A percentile compares a stretch with the other conserved stretches of the same genome.
Conservation (phyloP, 768 basidiomycete species). For the Collybiopsis confluens region DNA sequence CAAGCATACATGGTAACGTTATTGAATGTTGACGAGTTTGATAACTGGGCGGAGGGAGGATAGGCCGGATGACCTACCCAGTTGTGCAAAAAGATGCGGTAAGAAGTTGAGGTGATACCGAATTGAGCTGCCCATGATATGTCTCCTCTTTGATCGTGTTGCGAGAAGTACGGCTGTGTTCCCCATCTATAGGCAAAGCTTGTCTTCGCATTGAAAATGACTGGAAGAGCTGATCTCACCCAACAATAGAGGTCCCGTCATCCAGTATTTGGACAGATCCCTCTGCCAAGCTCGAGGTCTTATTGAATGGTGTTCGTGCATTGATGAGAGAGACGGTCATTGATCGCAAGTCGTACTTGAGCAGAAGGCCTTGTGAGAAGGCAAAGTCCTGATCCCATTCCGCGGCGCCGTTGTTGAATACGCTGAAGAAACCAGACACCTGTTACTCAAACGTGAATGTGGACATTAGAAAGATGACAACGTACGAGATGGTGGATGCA, state of each 20-base stretch:
- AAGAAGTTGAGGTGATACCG: not conserved
- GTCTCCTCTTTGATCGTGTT: not conserved
- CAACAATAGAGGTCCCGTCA: not conserved
- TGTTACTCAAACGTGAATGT: not conserved
- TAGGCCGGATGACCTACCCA: conserved; percentile 10
- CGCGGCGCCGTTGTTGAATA: conserved; percentile 6
- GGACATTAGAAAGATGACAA: not conserved
- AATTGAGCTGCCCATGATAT: conserved; percentile 5
- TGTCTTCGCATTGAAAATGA: not conserved
- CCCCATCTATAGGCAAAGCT: not conserved
- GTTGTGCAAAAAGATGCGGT: conserved; percentile 1
- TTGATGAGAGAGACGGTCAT: not conserved
- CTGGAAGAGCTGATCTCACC: not conserved
- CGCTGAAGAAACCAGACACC: not conserved
- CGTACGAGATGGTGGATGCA: conserved; percentile 6
- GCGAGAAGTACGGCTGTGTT: not conserved
- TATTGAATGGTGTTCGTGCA: not conserved
- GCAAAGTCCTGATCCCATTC: not conserved
- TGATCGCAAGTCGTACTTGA: not conserved
- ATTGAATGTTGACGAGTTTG: not conserved
- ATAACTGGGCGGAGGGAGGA: conserved; percentile 7
- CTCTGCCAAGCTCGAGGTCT: not conserved
- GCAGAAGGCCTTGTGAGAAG: conserved; percentile 2
- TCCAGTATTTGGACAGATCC: conserved; percentile 1
- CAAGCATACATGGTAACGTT: conserved; percentile 10